A percentile compares a stretch with the other conserved stretches of the same genome.
Conservation (phyloP, 2,329 filamentous ascomycete species). For the Epichloe gansuensis region DNA sequence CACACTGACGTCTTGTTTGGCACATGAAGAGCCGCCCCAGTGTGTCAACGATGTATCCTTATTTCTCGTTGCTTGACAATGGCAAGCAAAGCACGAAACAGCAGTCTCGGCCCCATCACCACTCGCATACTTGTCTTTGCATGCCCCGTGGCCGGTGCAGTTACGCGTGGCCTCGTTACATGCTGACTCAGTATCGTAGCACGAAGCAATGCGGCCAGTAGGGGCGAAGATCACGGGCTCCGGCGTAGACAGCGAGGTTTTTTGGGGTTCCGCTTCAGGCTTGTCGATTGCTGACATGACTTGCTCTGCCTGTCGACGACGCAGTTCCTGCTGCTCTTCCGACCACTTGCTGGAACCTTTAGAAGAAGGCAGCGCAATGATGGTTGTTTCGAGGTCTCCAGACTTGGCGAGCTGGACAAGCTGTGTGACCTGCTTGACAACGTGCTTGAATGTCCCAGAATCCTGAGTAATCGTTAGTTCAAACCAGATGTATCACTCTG, state of each 20-base stretch:
- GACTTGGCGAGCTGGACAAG: conserved; percentile 32
- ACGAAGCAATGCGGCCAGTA: conserved; percentile 46
- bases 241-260: conserved; percentile 12
- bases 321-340: conserved; percentile 28
- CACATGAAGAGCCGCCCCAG: conserved; percentile 78
- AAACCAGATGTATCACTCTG: background rate
- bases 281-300: conserved; percentile 28
- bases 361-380: conserved; percentile 41
- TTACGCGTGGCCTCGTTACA: conserved; percentile 60
- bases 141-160: conserved; percentile 74
- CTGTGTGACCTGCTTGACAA: conserved; percentile 31
- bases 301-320: conserved; percentile 35
- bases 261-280: conserved; percentile 11
- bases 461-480: conserved; percentile 22
- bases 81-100: conserved; percentile 62
- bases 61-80: conserved; percentile 50
- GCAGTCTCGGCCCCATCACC: conserved; percentile 25
- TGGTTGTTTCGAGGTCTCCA: conserved; percentile 41
- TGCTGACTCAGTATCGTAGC: conserved; percentile 56
- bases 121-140: conserved; percentile 50
- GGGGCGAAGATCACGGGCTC: conserved; percentile 24
- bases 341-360: conserved; percentile 29
- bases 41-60: conserved; percentile 49
- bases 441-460: conserved; percentile 26
- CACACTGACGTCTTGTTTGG: conserved; percentile 81